phyloP scores from a whole-genome alignment of 1,139 yeast genomes.

The Scheffersomyces stambukii region DNA sequence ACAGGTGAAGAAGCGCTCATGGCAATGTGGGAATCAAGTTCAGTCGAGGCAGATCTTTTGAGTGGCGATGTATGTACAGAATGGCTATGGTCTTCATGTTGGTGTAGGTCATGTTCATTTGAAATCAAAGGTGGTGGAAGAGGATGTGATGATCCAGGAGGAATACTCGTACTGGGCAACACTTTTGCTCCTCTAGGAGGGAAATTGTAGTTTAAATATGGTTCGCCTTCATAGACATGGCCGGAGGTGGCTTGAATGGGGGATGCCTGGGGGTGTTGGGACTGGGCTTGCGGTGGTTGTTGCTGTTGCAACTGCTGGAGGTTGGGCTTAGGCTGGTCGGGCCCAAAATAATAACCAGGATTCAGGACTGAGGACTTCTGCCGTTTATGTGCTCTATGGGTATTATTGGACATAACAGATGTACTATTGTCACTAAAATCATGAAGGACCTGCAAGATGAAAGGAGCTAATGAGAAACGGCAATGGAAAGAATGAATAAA shows the following conservation, averaged over 20 bases:
- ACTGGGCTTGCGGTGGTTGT: too few species aligned
- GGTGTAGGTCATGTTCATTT: background rate
- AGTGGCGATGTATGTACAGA: conserved; percentile 11
- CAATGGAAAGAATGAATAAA: too few species aligned
- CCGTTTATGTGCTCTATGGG: conserved; percentile 35
- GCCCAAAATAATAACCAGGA: conserved; percentile 26
- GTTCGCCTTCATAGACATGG: conserved; percentile 3
- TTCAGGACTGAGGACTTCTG: conserved; percentile 40
- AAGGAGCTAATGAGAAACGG: too few species aligned
- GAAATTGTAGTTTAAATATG: conserved; percentile 4
- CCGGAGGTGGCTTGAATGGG: too few species aligned
- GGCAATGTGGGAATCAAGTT: conserved; percentile 6
- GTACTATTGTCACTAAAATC: conserved; percentile 1
- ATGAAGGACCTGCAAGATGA: too few species aligned
- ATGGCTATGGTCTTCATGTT: conserved; percentile 2
- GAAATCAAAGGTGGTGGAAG: background rate
- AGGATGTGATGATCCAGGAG: conserved; percentile 1
- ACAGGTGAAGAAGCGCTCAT: conserved; percentile 8
- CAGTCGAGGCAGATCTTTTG: conserved; percentile 10
- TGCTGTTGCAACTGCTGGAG: background rate
- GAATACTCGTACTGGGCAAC: too few species aligned
- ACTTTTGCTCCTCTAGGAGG: too few species aligned
- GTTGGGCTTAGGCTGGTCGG: conserved; percentile 7
- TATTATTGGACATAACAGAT: conserved; percentile 20
- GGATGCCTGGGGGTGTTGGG: too few species aligned